A percentile compares a stretch with the other conserved stretches of the same genome.
Evolutionary conservation across 2,329 filamentous ascomycete species (phyloP).

Genomic region (Aspergillus sp.): DNA sequence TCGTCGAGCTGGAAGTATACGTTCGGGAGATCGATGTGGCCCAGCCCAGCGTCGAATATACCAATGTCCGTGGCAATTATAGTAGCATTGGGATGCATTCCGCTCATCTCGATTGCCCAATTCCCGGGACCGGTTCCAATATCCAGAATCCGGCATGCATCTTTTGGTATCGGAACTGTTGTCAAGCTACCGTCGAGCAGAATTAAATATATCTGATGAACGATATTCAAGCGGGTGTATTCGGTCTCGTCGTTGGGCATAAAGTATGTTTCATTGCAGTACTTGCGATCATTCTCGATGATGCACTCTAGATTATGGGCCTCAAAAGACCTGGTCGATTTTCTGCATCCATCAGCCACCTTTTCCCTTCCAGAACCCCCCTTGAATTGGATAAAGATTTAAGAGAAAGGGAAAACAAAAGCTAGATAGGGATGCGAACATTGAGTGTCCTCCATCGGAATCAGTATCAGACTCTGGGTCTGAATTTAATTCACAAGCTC

Average conservation of each 20-base stretch:
- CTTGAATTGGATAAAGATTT: neutral
- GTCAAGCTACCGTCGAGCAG: conserved; percentile 31
- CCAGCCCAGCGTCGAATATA: conserved; percentile 38
- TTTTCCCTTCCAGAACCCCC: neutral
- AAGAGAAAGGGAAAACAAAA: no score
- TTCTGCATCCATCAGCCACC: conserved; percentile 15
- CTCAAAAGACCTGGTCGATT: conserved; percentile 32
- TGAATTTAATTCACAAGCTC: neutral
- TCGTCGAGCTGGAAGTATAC: conserved; percentile 49
- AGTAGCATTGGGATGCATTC: conserved; percentile 39
- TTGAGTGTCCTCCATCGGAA: conserved; percentile 15
- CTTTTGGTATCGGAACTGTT: conserved; percentile 22
- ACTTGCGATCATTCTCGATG: conserved; percentile 56
- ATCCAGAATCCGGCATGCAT: conserved; percentile 30
- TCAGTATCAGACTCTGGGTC: conserved; percentile 10
- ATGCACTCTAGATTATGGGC: conserved; percentile 47
- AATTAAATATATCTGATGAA: conserved; percentile 59
- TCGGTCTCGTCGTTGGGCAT: conserved; percentile 65
- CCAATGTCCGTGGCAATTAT: conserved; percentile 44
- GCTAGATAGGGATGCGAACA: conserved; percentile 12
- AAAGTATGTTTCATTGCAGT: conserved; percentile 59
- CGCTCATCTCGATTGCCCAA: conserved; percentile 46
- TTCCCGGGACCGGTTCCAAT: conserved; percentile 48
- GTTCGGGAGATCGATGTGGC: conserved; percentile 30
- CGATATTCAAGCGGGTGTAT: conserved; percentile 57